Conservation (phyloP, 139 green algal genomes). For the Asterochloris sp. region DNA sequence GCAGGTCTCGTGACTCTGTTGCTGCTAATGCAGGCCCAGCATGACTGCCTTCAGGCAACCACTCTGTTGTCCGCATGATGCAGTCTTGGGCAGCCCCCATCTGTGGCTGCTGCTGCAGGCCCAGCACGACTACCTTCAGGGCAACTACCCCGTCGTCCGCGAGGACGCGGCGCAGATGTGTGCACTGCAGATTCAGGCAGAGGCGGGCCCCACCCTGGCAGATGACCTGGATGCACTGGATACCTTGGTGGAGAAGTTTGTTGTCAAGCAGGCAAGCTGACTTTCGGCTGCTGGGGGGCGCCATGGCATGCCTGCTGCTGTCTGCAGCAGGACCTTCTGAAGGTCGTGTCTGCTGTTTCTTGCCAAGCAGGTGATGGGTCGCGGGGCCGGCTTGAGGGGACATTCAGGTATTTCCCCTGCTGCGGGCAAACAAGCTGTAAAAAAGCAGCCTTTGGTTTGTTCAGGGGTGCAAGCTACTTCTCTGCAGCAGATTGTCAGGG, state of each 20-base stretch:
- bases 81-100: neutral
- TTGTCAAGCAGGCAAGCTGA: conserved; percentile 57
- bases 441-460: no score
- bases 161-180: conserved; percentile 95
- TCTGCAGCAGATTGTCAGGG: no score
- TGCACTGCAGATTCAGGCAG: conserved; percentile 84
- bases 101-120: conserved; percentile 44
- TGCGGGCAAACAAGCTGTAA: no score
- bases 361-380: no score
- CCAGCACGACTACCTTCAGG: conserved; percentile 88
- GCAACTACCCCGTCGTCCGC: conserved; percentile 94
- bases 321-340: no score
- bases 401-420: no score
- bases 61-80: neutral
- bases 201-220: conserved; percentile 59
- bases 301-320: no score
- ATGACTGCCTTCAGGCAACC: conserved; percentile 72
- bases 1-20: neutral
- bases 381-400: no score
- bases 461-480: no score
- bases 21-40: conserved; percentile 61
- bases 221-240: conserved; percentile 58
- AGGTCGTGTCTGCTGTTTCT: no score
- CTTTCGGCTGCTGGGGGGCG: no score
- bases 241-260: conserved; percentile 62